These are phyloP conservation scores for Sisymbrium irio DNA, from an alignment of 345 rosid species.

Conservation along the genomic window DNA sequence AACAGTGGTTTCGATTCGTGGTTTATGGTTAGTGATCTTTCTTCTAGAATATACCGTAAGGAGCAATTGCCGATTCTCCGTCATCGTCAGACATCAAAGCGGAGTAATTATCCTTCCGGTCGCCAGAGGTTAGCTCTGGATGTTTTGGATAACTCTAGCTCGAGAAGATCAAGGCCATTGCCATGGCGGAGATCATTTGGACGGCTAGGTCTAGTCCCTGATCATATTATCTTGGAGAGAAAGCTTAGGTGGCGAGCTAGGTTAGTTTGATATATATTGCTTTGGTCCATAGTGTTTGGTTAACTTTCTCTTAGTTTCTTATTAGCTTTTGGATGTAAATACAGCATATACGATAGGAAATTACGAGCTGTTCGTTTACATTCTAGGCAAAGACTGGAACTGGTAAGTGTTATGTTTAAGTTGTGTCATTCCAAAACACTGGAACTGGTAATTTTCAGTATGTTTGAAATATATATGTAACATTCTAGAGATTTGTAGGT, in stretches of 20 bases:
- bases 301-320: background rate
- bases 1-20: constrained; percentile 57
- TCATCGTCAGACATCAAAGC: constrained; percentile 16
- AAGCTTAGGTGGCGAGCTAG: constrained; percentile 80
- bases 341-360: constrained; percentile 47
- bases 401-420: no score
- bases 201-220: constrained; percentile 48
- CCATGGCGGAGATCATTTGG: constrained; percentile 72
- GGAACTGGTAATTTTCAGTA: constrained; percentile 47
- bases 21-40: constrained; percentile 42
- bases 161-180: constrained; percentile 45
- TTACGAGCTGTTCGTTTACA: constrained; percentile 52
- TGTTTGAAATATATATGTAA: background rate
- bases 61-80: constrained; percentile 39
- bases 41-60: constrained; percentile 34
- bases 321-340: constrained; percentile 7
- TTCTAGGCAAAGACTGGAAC: constrained; percentile 32
- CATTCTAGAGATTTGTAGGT: constrained; percentile 28
- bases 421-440: no score
- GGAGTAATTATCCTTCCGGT: background rate
- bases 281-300: background rate
- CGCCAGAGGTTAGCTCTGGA: constrained; percentile 42
- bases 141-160: constrained; percentile 19
- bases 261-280: constrained; percentile 17
- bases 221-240: constrained; percentile 42